These are phyloP conservation scores for Paecilomyces sp. DNA, from an alignment of 2,329 filamentous ascomycete species.

Conservation along the genomic window DNA sequence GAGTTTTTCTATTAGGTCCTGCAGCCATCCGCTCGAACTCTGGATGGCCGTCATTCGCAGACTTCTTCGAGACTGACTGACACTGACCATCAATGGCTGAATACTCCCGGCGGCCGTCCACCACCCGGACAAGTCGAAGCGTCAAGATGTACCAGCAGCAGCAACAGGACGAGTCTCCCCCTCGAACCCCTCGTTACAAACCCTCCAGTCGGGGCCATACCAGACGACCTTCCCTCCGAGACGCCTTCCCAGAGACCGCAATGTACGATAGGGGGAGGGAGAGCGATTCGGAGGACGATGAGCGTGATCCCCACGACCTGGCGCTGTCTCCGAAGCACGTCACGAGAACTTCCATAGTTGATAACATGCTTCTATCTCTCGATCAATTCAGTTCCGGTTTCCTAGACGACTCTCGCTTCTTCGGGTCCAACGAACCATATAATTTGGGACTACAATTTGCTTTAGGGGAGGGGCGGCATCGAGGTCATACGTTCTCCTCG, in stretches of 20 bases:
- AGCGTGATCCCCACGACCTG: conserved; percentile 61
- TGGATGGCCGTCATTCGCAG: neutral
- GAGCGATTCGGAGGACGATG: conserved; percentile 29
- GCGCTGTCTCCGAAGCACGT: conserved; percentile 69
- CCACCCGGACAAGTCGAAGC: conserved; percentile 11
- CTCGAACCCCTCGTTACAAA: conserved; percentile 32
- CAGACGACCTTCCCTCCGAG: conserved; percentile 28
- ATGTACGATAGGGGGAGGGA: conserved; percentile 24
- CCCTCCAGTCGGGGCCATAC: conserved; percentile 19
- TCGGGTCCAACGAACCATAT: conserved; percentile 33
- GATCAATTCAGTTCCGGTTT: conserved; percentile 60
- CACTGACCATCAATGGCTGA: neutral
- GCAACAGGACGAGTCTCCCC: conserved; percentile 26
- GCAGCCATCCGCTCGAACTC: neutral
- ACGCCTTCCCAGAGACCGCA: conserved; percentile 33
- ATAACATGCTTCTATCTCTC: conserved; percentile 90
- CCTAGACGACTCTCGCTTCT: conserved; percentile 29
- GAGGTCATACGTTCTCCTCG: conserved; percentile 54
- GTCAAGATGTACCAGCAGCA: conserved; percentile 17
- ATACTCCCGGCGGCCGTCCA: neutral
- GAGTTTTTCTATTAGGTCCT: neutral
- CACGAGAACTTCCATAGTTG: conserved; percentile 83
- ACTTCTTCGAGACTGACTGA: neutral
- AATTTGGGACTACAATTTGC: conserved; percentile 22
- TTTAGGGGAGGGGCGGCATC: conserved; percentile 34